These are phyloP conservation scores for Suillus occidentalis DNA, from an alignment of 768 basidiomycete genomes.

Conservation along the genomic window DNA sequence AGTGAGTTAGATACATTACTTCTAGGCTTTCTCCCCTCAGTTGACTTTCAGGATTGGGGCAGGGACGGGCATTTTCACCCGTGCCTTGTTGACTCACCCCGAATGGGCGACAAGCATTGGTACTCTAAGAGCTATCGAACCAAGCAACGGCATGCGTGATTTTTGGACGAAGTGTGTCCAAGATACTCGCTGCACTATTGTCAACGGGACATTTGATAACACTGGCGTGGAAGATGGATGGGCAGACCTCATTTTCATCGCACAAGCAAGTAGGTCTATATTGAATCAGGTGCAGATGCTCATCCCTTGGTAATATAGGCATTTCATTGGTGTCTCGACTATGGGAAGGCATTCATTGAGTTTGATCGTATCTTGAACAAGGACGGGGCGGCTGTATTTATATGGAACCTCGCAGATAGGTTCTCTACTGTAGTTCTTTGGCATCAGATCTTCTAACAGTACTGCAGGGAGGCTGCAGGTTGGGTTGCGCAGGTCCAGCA, in stretches of 20 bases:
- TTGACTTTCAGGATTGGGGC: conserved; percentile 60
- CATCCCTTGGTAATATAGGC: conserved; percentile 47
- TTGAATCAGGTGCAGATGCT: conserved; percentile 25
- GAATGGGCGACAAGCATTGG: conserved; percentile 48
- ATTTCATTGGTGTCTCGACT: conserved; percentile 92
- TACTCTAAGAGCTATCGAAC: conserved; percentile 72
- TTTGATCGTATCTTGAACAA: conserved; percentile 73
- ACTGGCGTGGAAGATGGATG: conserved; percentile 61
- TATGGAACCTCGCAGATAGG: conserved; percentile 94
- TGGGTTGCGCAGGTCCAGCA: conserved; percentile 80
- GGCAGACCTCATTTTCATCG: conserved; percentile 81
- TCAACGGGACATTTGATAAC: conserved; percentile 68
- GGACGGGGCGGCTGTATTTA: conserved; percentile 61
- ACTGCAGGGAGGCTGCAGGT: conserved; percentile 50
- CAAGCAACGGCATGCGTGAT: conserved; percentile 82
- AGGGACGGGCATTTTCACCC: conserved; percentile 89
- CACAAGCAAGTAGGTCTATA: conserved; percentile 49
- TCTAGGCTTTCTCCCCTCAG: not conserved
- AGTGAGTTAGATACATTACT: conserved; percentile 45
- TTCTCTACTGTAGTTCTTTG: conserved; percentile 23
- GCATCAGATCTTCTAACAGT: not conserved
- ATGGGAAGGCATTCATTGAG: conserved; percentile 59
- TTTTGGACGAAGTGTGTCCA: not conserved
- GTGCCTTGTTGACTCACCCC: conserved; percentile 65
- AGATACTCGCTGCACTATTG: conserved; percentile 32